Evolutionary conservation across 257 asterid species (phyloP), one percentile per base, ranked within the genome.

Genomic region (Salvia splendens): DNA sequence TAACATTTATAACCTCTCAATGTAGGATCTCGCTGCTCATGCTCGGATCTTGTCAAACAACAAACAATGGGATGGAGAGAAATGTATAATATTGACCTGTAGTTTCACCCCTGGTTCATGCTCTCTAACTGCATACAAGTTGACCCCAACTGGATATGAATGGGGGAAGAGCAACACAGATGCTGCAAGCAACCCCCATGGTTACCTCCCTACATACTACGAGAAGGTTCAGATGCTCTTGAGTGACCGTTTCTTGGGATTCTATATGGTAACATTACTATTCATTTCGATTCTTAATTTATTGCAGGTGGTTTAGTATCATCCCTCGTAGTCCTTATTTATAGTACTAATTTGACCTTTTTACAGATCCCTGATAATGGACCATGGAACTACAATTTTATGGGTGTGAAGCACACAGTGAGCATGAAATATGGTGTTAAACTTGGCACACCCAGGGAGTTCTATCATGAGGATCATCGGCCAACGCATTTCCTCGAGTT

Each of bases 21-120:
- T 85, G 67, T 56, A 92, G 97, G 98, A 93, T 78, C 86, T 93
- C 9, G 87, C 88, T 3, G 75, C 77, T 42, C 98, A 93, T 72
- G 96, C 98, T 45, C 81, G 85, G 50, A 16, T 86, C 67, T 73
- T 94, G 58, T 91, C 95, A 40, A 94, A 85, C 81, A 91, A 87
- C 87, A 87, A 86, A 64, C 97, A 94, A 59, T 94, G 99, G 99
- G 99, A 94, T 36, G 99, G 99, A 6, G 99, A 94, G 86, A 94
- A 83, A 79, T 86, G 96, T 81, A 94, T 91, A 55, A 84, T 94
- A 46, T 79, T 94, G 76, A 94, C 99, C 0, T 94, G 99, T 89
- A 94, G 99, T 75, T 94, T 94, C 81, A 94, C 99, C 0, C 99
- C 97, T 0, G 99, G 99, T 2, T 94, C 99, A 5, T 94, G 99